A percentile compares a stretch with the other conserved stretches of the same genome.
Conservation (phyloP, 2,329 filamentous ascomycete genomes). For the Diaporthe sp. region DNA sequence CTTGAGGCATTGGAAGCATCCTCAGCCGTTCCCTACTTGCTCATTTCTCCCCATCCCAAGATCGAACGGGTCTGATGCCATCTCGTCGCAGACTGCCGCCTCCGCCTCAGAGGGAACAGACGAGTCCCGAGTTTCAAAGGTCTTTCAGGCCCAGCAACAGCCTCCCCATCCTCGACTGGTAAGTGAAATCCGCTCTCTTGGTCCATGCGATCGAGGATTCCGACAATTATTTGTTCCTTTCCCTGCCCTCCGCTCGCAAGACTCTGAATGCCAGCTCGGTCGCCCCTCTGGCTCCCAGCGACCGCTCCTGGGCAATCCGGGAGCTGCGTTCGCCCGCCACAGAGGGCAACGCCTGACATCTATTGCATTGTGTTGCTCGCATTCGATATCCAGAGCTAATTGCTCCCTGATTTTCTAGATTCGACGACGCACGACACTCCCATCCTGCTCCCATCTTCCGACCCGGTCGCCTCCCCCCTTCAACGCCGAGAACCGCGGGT, state of each 20-base stretch:
- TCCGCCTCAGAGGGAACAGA: conserved; percentile 45
- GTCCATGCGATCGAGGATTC: conserved; percentile 54
- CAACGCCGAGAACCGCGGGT: conserved; percentile 39
- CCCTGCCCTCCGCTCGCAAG: conserved; percentile 42
- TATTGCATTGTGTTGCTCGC: conserved; percentile 1
- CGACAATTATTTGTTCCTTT: conserved; percentile 20
- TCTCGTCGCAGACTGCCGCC: conserved; percentile 45
- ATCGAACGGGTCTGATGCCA: conserved; percentile 38
- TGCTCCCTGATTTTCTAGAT: conserved; percentile 10
- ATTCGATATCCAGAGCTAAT: conserved; percentile 30
- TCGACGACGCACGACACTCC: conserved; percentile 16
- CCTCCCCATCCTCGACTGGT: conserved; percentile 52
- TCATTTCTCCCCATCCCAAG: conserved; percentile 20
- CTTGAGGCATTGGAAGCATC: conserved; percentile 30
- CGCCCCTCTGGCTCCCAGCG: conserved; percentile 29
- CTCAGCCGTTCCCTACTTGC: conserved; percentile 34
- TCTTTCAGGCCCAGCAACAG: conserved; percentile 49
- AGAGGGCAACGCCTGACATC: conserved; percentile 13
- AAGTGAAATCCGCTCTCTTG: conserved; percentile 51
- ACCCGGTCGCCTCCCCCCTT: conserved; percentile 33
- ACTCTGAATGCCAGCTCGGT: conserved; percentile 33
- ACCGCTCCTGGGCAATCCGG: conserved; percentile 29
- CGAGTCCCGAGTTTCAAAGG: conserved; percentile 46
- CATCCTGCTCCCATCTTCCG: conserved; percentile 10
- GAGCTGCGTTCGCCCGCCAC: conserved; percentile 12